A percentile compares a stretch with the other conserved stretches of the same genome.
These are phyloP conservation scores for Hypocreales sp. DNA, from an alignment of 2,329 filamentous ascomycete species.

Conservation along the genomic window DNA sequence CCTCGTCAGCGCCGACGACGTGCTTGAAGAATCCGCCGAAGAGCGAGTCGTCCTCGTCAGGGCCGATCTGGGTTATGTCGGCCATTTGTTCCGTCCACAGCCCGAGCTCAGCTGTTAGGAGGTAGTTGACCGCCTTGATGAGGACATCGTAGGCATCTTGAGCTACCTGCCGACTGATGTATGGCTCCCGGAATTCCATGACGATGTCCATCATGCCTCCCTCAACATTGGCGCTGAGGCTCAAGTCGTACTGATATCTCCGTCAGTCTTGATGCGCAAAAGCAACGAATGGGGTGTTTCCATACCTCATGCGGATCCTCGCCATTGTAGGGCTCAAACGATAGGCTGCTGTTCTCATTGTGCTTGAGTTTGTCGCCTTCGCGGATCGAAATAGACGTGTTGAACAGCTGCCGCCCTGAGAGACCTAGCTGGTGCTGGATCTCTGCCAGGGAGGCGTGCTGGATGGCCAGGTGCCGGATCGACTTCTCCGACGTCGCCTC, in stretches of 20 bases:
- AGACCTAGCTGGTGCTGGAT: constrained; percentile 20
- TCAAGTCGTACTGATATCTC: constrained; percentile 1
- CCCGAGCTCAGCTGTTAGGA: too few species aligned
- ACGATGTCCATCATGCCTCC: constrained; percentile 1
- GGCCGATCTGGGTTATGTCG: too few species aligned
- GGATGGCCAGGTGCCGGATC: constrained; percentile 28
- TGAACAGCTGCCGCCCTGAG: constrained; percentile 11
- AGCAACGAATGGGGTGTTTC: too few species aligned
- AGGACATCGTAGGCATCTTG: constrained; percentile 1
- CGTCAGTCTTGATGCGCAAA: too few species aligned
- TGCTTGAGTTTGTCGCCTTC: constrained; percentile 3
- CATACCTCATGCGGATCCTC: constrained; percentile 6
- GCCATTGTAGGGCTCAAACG: constrained; percentile 3
- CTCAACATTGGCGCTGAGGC: constrained; percentile 2
- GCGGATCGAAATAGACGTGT: constrained; percentile 17
- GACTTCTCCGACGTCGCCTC: constrained; percentile 28
- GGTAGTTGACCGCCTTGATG: constrained; percentile 1
- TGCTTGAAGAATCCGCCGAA: constrained; percentile 3
- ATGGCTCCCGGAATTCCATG: constrained; percentile 4
- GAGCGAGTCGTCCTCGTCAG: not conserved
- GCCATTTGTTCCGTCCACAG: too few species aligned
- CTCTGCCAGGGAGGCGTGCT: constrained; percentile 31
- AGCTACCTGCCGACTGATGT: constrained; percentile 1
- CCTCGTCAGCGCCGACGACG: constrained; percentile 1
- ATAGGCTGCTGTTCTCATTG: not conserved